These are phyloP conservation scores for Erodium trifolium DNA, from an alignment of 441 rosid genomes.

Conservation along the genomic window DNA sequence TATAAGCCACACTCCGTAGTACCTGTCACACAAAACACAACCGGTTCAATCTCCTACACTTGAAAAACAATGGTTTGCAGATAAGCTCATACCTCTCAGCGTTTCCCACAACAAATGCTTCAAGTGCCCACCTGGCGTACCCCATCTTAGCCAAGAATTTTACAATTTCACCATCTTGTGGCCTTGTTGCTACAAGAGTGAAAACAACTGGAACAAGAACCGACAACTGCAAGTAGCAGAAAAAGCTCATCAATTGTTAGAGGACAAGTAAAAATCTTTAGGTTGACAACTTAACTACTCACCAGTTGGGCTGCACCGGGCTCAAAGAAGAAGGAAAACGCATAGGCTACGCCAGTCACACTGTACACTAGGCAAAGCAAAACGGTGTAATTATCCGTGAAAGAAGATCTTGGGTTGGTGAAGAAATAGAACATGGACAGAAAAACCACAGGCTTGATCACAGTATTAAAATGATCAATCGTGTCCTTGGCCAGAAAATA, in stretches of 20 bases:
- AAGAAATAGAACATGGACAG: slow-evolving; percentile 96
- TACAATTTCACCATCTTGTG: slow-evolving; percentile 28
- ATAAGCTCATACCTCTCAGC: slow-evolving; percentile 46
- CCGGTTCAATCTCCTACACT: not conserved
- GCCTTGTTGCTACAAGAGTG: slow-evolving; percentile 48
- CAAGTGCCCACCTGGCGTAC: slow-evolving; percentile 83
- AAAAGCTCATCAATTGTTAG: not conserved
- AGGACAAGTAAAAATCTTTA: too few species aligned
- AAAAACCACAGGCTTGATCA: slow-evolving; percentile 81
- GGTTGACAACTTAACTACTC: slow-evolving; percentile 19
- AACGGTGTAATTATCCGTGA: slow-evolving; percentile 65
- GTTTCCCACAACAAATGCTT: slow-evolving; percentile 73
- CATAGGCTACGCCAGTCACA: slow-evolving; percentile 80
- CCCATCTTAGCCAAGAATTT: slow-evolving; percentile 44
- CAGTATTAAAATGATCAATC: slow-evolving; percentile 76
- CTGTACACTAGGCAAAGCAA: slow-evolving; percentile 79
- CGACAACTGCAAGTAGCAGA: slow-evolving; percentile 51
- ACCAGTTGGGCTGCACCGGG: slow-evolving; percentile 95
- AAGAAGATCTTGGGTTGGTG: slow-evolving; percentile 84
- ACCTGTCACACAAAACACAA: slow-evolving; percentile 35
- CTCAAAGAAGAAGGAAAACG: slow-evolving; percentile 59
- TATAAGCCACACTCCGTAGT: slow-evolving; percentile 83
- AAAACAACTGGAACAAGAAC: slow-evolving; percentile 95
- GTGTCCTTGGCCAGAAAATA: slow-evolving; percentile 86
- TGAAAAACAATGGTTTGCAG: too few species aligned